Conservation (phyloP, 1,284 basidiomycete genomes). For the Meripilus lineatus region DNA sequence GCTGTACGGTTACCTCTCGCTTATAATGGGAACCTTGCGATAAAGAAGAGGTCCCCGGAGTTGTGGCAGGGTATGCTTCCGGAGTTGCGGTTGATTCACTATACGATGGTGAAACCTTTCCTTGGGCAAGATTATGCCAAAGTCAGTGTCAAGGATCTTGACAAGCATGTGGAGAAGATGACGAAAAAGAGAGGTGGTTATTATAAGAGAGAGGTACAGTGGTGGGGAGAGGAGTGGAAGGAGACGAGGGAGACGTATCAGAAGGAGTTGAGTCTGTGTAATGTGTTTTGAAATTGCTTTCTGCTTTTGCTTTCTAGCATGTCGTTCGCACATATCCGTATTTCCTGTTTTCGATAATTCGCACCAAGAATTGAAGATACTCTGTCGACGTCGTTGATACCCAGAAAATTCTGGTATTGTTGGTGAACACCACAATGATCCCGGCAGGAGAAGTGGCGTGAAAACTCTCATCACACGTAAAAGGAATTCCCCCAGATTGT, state of each 20-base stretch:
- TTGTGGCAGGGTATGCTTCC: slow-evolving; percentile 1
- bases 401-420: too few species aligned
- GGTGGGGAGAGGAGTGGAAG: slow-evolving; percentile 3
- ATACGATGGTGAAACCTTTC: slow-evolving; percentile 6
- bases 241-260: neutral
- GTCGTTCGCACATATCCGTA: too few species aligned
- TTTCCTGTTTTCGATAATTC: too few species aligned
- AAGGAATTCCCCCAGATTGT: too few species aligned
- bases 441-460: too few species aligned
- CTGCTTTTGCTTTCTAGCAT: too few species aligned
- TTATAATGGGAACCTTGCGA: slow-evolving; percentile 43
- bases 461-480: too few species aligned
- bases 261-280: too few species aligned
- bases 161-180: neutral
- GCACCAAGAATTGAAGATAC: too few species aligned
- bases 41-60: slow-evolving; percentile 26
- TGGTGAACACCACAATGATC: too few species aligned
- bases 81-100: slow-evolving; percentile 3
- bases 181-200: neutral
- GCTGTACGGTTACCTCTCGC: slow-evolving; percentile 36
- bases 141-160: slow-evolving; percentile 1
- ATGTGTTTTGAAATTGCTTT: too few species aligned
- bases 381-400: too few species aligned
- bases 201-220: neutral
- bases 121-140: neutral